A percentile compares a stretch with the other conserved stretches of the same genome.
These are phyloP conservation scores for Fusarium odoratissimum DNA, from an alignment of 2,329 filamentous ascomycete genomes.

Conservation along the genomic window DNA sequence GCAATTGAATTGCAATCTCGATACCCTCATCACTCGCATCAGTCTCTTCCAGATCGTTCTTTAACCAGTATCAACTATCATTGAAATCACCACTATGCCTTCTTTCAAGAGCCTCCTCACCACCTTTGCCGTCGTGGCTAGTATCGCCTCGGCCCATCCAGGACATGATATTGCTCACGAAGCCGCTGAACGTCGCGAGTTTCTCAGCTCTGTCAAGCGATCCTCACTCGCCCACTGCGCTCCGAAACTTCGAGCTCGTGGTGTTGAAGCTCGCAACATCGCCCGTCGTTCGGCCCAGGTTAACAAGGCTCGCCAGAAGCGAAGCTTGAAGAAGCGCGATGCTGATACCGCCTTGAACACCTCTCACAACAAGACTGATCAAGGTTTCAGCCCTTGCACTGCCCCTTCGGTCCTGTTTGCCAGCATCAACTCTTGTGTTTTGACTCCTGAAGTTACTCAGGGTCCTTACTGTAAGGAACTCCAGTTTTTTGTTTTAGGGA, in stretches of 20 bases:
- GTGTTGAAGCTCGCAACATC: constrained; percentile 57
- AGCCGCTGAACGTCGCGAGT: constrained; percentile 61
- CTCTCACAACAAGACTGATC: constrained; percentile 53
- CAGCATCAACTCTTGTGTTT: constrained; percentile 57
- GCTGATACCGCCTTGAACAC: constrained; percentile 49
- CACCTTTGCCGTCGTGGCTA: constrained; percentile 23
- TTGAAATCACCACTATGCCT: constrained; percentile 2
- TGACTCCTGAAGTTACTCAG: constrained; percentile 62
- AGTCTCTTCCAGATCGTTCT: not conserved
- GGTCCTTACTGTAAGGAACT: constrained; percentile 56
- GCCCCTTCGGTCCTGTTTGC: constrained; percentile 52
- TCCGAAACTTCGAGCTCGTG: constrained; percentile 58
- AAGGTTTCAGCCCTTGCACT: constrained; percentile 48
- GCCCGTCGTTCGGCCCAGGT: constrained; percentile 57
- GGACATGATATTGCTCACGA: constrained; percentile 62
- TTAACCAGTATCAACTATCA: not conserved
- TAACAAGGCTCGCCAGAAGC: constrained; percentile 56
- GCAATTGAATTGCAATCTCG: not conserved
- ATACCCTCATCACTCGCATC: not conserved
- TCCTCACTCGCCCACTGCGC: constrained; percentile 60
- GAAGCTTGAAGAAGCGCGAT: constrained; percentile 48
- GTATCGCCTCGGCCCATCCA: constrained; percentile 54
- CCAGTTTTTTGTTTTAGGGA: accelerated
- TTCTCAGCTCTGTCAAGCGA: constrained; percentile 52
- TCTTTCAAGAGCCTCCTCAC: constrained; percentile 29